Percentiles rank a stretch among this genome's conserved stretches.
Evolutionary conservation across 2,329 filamentous ascomycete genomes (phyloP).

Genomic region (Lecanoromycetidae sp.): DNA sequence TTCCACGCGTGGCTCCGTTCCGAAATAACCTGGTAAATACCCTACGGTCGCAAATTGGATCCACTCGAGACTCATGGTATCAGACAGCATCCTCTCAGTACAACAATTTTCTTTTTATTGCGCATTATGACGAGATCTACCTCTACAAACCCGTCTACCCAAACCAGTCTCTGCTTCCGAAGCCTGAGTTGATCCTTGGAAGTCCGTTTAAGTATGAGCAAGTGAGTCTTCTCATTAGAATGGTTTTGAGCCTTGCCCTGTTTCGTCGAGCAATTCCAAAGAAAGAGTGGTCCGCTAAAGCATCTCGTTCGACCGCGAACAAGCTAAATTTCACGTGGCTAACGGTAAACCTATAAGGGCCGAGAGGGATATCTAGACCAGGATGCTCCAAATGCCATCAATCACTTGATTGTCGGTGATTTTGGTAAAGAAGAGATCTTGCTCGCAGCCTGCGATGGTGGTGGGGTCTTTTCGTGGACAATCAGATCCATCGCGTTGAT

Average conservation of each 20-base stretch:
- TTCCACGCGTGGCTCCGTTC: constrained; percentile 4
- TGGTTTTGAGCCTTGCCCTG: too few species aligned
- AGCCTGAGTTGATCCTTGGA: constrained; percentile 33
- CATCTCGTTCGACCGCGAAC: too few species aligned
- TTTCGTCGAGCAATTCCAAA: too few species aligned
- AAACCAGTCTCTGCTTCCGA: constrained; percentile 28
- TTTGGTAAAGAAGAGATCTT: constrained; percentile 60
- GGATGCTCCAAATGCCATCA: constrained; percentile 48
- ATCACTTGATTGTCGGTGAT: constrained; percentile 56
- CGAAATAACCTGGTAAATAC: constrained; percentile 11
- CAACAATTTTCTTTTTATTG: constrained; percentile 36
- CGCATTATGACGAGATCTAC: constrained; percentile 29
- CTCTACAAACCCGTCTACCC: constrained; percentile 34
- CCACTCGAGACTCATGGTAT: not conserved
- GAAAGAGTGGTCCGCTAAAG: too few species aligned
- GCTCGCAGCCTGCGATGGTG: constrained; percentile 58
- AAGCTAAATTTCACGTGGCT: too few species aligned
- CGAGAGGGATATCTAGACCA: constrained; percentile 41
- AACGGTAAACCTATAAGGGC: too few species aligned
- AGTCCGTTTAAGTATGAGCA: too few species aligned
- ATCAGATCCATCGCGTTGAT: constrained; percentile 27
- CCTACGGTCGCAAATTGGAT: not conserved
- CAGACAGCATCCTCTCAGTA: constrained; percentile 36
- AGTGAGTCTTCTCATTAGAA: too few species aligned
- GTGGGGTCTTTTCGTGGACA: constrained; percentile 61